These are phyloP conservation scores for Xylaria grammica DNA, from an alignment of 495 filamentous ascomycete genomes.

Conservation along the genomic window DNA sequence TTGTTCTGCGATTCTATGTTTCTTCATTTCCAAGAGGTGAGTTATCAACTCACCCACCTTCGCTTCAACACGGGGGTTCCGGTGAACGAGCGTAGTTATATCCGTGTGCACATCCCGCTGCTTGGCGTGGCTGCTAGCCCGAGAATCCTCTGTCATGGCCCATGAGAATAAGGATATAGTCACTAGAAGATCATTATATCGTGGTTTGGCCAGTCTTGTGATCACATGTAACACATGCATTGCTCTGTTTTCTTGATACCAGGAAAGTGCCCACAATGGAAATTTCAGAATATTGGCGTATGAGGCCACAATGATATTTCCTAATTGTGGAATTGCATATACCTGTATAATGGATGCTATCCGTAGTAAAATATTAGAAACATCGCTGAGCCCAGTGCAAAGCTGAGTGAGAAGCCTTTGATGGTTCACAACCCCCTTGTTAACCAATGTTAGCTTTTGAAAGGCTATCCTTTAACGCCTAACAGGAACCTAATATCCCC, in stretches of 20 bases:
- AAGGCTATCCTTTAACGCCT: background rate
- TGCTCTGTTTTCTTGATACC: slow-evolving; percentile 38
- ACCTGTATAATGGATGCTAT: background rate
- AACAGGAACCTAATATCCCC: slow-evolving; percentile 10
- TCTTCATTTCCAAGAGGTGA: background rate
- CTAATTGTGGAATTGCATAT: background rate
- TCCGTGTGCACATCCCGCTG: slow-evolving; percentile 20
- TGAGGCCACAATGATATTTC: background rate
- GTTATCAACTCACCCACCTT: background rate
- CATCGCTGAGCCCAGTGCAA: background rate
- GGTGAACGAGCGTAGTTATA: background rate
- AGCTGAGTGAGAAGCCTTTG: background rate
- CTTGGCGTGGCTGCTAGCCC: slow-evolving; percentile 8
- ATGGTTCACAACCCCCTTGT: slow-evolving; percentile 1
- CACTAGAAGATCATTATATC: background rate
- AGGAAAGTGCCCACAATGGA: slow-evolving; percentile 27
- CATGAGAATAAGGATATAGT: background rate
- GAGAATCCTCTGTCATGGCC: background rate
- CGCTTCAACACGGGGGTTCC: background rate
- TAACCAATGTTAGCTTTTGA: background rate
- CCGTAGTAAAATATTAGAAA: background rate
- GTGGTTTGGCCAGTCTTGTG: slow-evolving; percentile 17
- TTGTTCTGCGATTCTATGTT: too few species aligned
- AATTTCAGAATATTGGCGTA: background rate
- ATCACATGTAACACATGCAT: slow-evolving; percentile 10